Base-by-base conservation (phyloP, 257 asterid genomes). In the Prunella vulgaris region DNA sequence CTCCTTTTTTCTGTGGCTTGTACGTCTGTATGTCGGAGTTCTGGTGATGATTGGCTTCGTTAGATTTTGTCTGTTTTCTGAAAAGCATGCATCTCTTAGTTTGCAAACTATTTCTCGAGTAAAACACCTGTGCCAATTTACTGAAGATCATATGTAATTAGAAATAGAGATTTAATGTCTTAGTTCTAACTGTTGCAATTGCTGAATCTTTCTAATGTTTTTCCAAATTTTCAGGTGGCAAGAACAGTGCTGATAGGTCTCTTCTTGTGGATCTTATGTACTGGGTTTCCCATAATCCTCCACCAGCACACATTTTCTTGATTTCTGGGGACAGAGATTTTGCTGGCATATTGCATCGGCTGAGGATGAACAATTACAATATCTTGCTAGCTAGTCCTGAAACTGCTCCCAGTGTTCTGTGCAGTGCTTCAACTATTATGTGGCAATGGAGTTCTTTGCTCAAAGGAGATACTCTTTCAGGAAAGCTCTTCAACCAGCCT, bases 211-310 rank as follows among this genome's bases (percentile, higher is more conserved):
- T 20, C 54, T 7, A 28, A 7, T 42, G 9, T 6, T 60, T 32
- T 70, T 2, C 7, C 25, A 42, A 35, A 60, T 61, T 68, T 61
- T 28, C 78, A 90, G 98, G 96, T 81, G 95, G 95, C 65, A 88
- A 90, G 85, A 93, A 89, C 82, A 87, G 96, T 79, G 97, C 96
- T 22, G 99, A 88, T 60, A 84, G 96, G 70, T 93, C 95, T 46
- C 96, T 90, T 79, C 96, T 93, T 27, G 80, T 90, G 60, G 94
- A 93, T 82, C 96, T 93, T 42, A 88, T 88, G 97, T 78, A 79
- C 42, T 93, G 99, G 99, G 94, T 90, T 72, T 83, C 97, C 61
- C 86, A 86, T 74, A 93, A 93, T 76, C 99, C 99, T 75, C 99
- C 99, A 64, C 99, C 99, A 8, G 97, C 94, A 9, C 99, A 93